Evolutionary conservation across 352 stramenopile species (phyloP).

Genomic region (Globisporangium camurandrum): DNA sequence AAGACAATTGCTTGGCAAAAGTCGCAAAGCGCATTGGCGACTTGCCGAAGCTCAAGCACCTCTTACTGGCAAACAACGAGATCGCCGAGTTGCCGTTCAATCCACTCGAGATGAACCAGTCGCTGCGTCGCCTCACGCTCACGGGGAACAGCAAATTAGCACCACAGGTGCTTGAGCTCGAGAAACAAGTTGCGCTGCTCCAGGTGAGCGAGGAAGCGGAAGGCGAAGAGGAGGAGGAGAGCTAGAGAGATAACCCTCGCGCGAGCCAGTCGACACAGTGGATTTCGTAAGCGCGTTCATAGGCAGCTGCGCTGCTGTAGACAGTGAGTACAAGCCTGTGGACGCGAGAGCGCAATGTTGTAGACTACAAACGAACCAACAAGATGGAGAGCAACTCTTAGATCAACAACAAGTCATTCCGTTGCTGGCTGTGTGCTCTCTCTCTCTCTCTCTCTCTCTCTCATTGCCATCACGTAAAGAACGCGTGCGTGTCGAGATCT

Average conservation of each 20-base stretch:
- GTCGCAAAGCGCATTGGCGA: constrained; percentile 81
- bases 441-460: no score
- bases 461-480: constrained; percentile 83
- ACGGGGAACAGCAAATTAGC: constrained; percentile 74
- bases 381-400: no score
- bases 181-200: constrained; percentile 53
- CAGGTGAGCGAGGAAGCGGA: constrained; percentile 43
- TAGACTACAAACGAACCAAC: no score
- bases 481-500: constrained; percentile 77
- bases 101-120: constrained; percentile 52
- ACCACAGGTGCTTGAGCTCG: constrained; percentile 45
- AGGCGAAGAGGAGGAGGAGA: constrained; percentile 49
- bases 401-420: no score
- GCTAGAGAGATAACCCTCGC: no score
- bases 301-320: no score
- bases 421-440: no score
- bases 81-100: constrained; percentile 79
- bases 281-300: no score
- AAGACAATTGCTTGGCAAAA: constrained; percentile 77
- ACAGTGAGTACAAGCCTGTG: no score
- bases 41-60: constrained; percentile 66
- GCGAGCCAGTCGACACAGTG: no score
- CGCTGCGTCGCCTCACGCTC: constrained; percentile 73
- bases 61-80: constrained; percentile 81
- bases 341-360: no score